Percentiles rank a stretch among this genome's conserved stretches.
phyloP scores from a whole-genome alignment of 1,284 basidiomycete genomes.

The Rhodotorula sp. region DNA sequence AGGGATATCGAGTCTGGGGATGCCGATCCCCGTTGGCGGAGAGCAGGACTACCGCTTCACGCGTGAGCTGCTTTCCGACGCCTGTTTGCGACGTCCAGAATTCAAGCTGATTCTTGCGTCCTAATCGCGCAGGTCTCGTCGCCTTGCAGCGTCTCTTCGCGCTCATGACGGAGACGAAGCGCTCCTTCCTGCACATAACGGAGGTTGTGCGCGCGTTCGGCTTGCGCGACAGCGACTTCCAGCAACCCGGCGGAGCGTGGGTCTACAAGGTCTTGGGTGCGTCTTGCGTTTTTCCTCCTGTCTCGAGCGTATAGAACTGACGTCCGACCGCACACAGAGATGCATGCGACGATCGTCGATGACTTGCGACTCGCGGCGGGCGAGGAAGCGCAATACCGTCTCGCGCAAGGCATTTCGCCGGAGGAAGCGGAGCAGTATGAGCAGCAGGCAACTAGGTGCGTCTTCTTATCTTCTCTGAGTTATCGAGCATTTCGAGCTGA shows the following conservation, averaged over 20 bases:
- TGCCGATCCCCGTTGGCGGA: constrained; percentile 1
- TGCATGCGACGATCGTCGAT: constrained; percentile 10
- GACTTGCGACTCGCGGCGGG: constrained; percentile 6
- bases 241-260: background rate
- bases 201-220: constrained; percentile 23
- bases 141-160: constrained; percentile 36
- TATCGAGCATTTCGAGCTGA: background rate
- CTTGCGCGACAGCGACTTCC: constrained; percentile 18
- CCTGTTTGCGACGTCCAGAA: background rate
- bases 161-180: constrained; percentile 26
- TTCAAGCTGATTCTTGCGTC: background rate
- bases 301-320: background rate
- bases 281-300: background rate
- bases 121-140: constrained; percentile 12
- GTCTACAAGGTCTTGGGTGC: constrained; percentile 7
- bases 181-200: constrained; percentile 33
- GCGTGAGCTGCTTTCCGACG: background rate
- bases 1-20: background rate
- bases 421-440: background rate
- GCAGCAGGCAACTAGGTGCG: constrained; percentile 1
- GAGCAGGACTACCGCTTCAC: constrained; percentile 4
- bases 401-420: background rate
- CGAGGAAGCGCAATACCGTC: background rate
- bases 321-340: background rate
- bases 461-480: background rate